Conservation (phyloP, 2,329 filamentous ascomycete species). For the Trichoderma sp. region DNA sequence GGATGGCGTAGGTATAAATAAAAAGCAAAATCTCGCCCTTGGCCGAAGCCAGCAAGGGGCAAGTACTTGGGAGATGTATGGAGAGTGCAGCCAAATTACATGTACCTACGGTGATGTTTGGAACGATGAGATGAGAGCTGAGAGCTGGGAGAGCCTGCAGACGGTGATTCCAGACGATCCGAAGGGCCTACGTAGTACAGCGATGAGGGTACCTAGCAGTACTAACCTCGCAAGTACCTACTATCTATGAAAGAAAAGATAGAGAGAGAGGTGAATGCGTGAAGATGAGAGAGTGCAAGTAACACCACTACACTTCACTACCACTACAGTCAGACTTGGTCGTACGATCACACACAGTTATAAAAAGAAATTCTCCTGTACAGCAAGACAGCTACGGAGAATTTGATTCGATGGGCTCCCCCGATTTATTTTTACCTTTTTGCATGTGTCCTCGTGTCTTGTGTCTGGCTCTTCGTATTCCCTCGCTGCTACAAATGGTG, state of each 20-base stretch:
- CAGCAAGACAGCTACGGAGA: not conserved
- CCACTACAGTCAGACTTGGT: not conserved
- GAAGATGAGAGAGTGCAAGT: not conserved
- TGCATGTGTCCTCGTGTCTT: constrained; percentile 12
- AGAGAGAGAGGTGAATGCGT: not conserved
- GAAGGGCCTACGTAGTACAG: not conserved
- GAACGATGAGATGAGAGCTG: not conserved
- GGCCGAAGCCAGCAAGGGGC: not conserved
- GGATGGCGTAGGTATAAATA: constrained; percentile 9
- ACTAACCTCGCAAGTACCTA: too few relatives aligned
- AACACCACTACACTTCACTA: not conserved
- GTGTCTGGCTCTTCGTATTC: constrained; percentile 7
- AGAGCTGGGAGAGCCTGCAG: not conserved
- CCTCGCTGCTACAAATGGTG: not conserved
- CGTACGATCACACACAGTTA: not conserved
- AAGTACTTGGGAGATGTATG: not conserved
- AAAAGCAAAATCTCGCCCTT: not conserved
- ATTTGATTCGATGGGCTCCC: not conserved
- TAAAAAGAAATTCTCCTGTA: not conserved
- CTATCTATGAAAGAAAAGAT: not conserved
- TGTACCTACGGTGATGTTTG: not conserved
- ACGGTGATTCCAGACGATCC: not conserved
- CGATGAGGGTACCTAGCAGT: not conserved
- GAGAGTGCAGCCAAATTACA: not conserved
- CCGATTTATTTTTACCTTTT: constrained; percentile 8